phyloP scores from a whole-genome alignment of 2,329 filamentous ascomycete genomes.

The Botrytis galanthina region DNA sequence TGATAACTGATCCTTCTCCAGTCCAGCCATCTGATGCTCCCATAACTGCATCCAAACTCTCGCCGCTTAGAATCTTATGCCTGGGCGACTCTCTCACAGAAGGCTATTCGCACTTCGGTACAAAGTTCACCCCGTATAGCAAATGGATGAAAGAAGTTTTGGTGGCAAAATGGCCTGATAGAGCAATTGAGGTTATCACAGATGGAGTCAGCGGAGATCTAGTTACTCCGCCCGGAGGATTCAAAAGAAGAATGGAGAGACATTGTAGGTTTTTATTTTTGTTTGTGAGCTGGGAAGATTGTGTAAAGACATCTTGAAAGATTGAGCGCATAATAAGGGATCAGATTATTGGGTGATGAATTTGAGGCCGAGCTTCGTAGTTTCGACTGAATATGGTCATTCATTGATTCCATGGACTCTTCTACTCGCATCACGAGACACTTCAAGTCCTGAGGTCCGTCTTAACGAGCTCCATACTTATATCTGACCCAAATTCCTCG shows the following conservation, averaged over 20 bases:
- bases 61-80: constrained; percentile 33
- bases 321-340: not conserved
- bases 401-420: not conserved
- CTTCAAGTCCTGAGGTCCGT: not conserved
- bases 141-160: constrained; percentile 48
- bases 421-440: not conserved
- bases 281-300: not conserved
- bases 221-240: constrained; percentile 22
- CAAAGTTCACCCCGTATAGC: constrained; percentile 52
- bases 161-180: constrained; percentile 43
- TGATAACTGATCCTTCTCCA: not conserved
- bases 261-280: constrained; percentile 22
- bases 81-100: constrained; percentile 48
- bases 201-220: constrained; percentile 31
- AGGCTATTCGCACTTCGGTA: constrained; percentile 51
- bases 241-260: constrained; percentile 24
- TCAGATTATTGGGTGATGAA: not conserved
- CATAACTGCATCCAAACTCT: not conserved
- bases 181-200: constrained; percentile 24
- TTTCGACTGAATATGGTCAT: not conserved
- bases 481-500: constrained; percentile 40
- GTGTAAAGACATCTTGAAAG: not conserved
- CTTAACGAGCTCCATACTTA: no score
- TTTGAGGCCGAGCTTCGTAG: not conserved
- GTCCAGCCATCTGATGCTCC: not conserved